Evolutionary conservation across 1,139 yeast genomes (phyloP).

Genomic region (Magnusiomyces fungicola): DNA sequence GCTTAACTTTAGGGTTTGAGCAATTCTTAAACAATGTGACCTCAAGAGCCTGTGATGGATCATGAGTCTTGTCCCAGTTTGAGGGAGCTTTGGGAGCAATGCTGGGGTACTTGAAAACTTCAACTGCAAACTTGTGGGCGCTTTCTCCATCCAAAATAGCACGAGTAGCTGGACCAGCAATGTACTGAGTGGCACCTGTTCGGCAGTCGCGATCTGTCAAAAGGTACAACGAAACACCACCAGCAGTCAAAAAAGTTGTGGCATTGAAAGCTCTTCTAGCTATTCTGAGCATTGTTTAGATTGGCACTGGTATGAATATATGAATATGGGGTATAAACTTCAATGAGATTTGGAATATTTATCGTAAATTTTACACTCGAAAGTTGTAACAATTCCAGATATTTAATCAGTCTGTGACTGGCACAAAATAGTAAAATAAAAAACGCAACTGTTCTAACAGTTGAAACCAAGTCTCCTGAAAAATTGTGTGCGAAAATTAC

Average conservation of each 20-base stretch:
- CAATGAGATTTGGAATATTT: not conserved
- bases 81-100: conserved; percentile 28
- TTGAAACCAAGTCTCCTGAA: too few species aligned
- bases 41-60: conserved; percentile 27
- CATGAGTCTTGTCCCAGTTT: conserved; percentile 27
- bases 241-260: conserved; percentile 30
- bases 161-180: conserved; percentile 70
- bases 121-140: conserved; percentile 73
- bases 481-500: too few species aligned
- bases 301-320: not conserved
- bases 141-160: conserved; percentile 70
- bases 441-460: too few species aligned
- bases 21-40: conserved; percentile 28
- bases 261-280: conserved; percentile 16
- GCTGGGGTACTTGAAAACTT: conserved; percentile 48
- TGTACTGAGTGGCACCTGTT: conserved; percentile 74
- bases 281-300: conserved; percentile 10
- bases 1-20: conserved; percentile 27
- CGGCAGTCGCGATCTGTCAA: conserved; percentile 64
- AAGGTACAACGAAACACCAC: conserved; percentile 32
- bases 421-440: too few species aligned
- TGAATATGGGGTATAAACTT: not conserved
- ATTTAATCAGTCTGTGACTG: not conserved
- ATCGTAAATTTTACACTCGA: not conserved
- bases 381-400: not conserved